A percentile compares a stretch with the other conserved stretches of the same genome.
These are phyloP conservation scores for Rhizoclosmatium globosum DNA, from an alignment of 192 early-diverging fungal genomes.

Conservation along the genomic window DNA sequence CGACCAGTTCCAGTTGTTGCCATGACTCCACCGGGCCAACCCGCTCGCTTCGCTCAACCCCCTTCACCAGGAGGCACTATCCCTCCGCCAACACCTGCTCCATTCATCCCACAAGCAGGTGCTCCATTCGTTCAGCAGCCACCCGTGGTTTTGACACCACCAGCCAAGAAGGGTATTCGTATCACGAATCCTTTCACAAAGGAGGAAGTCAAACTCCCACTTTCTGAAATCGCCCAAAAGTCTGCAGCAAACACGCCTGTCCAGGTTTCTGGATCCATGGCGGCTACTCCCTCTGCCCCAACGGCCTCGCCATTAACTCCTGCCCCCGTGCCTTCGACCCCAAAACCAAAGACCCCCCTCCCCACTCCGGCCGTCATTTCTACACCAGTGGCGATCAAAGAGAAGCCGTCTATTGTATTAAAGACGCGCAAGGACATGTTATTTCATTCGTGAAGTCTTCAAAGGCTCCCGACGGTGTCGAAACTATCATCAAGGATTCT, in stretches of 20 bases:
- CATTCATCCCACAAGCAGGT: slow-evolving; percentile 20
- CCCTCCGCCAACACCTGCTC: slow-evolving; percentile 44
- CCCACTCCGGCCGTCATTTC: not conserved
- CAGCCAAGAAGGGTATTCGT: slow-evolving; percentile 63
- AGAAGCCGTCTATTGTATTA: slow-evolving; percentile 32
- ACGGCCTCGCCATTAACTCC: not conserved
- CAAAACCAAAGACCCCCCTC: not conserved
- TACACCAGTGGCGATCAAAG: slow-evolving; percentile 6
- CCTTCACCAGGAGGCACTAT: slow-evolving; percentile 8
- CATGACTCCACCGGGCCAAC: slow-evolving; percentile 18
- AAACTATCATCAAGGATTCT: slow-evolving; percentile 11
- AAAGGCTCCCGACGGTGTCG: slow-evolving; percentile 22
- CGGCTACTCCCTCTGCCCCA: slow-evolving; percentile 2
- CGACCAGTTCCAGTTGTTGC: slow-evolving; percentile 10
- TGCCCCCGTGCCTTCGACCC: not conserved
- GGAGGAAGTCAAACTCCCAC: slow-evolving; percentile 67
- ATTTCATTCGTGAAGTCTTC: slow-evolving; percentile 23
- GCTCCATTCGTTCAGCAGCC: slow-evolving; percentile 35
- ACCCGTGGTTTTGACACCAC: slow-evolving; percentile 47
- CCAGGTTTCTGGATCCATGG: slow-evolving; percentile 38
- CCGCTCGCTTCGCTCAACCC: slow-evolving; percentile 24
- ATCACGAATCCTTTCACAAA: slow-evolving; percentile 81
- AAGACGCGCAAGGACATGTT: slow-evolving; percentile 32
- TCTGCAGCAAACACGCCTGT: slow-evolving; percentile 50
- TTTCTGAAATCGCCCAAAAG: slow-evolving; percentile 51